Evolutionary conservation across 768 basidiomycete species (phyloP).

Genomic region (Scleroderma citrinum): DNA sequence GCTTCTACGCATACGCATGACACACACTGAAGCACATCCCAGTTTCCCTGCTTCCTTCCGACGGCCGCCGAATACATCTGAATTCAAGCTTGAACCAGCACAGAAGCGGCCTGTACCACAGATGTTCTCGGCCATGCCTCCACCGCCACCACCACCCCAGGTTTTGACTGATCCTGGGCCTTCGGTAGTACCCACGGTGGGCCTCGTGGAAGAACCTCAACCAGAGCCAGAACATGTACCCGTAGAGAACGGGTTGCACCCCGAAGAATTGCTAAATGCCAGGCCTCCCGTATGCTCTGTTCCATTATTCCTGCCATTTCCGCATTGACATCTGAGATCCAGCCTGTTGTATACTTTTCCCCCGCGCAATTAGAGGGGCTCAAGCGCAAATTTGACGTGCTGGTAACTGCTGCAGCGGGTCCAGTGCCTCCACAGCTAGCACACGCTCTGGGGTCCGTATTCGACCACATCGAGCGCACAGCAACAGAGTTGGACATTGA

Average conservation of each 20-base stretch:
- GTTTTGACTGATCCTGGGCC: background rate
- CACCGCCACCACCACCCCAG: background rate
- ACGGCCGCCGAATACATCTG: conserved; percentile 27
- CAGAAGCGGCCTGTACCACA: conserved; percentile 16
- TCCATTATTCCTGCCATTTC: background rate
- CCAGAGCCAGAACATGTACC: conserved; percentile 13
- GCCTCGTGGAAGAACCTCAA: conserved; percentile 3
- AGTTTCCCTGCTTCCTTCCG: conserved; percentile 29
- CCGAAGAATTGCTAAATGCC: conserved; percentile 16
- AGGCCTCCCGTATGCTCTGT: conserved; percentile 11
- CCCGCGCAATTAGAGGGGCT: conserved; percentile 26
- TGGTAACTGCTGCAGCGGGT: conserved; percentile 26
- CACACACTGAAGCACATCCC: conserved; percentile 29
- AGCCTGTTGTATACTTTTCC: conserved; percentile 26
- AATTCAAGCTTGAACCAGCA: conserved; percentile 27
- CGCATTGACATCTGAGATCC: background rate
- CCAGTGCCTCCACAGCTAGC: conserved; percentile 27
- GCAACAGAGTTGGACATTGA: conserved; percentile 20
- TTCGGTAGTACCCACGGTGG: background rate
- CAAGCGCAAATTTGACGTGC: conserved; percentile 26
- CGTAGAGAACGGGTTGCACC: conserved; percentile 10
- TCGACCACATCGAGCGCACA: conserved; percentile 30
- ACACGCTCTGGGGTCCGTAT: conserved; percentile 27
- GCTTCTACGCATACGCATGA: conserved; percentile 32
- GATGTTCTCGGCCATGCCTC: conserved; percentile 6